A percentile compares a stretch with the other conserved stretches of the same genome.
Conservation (phyloP, 2,329 filamentous ascomycete genomes). For the Trichoderma polysporum region DNA sequence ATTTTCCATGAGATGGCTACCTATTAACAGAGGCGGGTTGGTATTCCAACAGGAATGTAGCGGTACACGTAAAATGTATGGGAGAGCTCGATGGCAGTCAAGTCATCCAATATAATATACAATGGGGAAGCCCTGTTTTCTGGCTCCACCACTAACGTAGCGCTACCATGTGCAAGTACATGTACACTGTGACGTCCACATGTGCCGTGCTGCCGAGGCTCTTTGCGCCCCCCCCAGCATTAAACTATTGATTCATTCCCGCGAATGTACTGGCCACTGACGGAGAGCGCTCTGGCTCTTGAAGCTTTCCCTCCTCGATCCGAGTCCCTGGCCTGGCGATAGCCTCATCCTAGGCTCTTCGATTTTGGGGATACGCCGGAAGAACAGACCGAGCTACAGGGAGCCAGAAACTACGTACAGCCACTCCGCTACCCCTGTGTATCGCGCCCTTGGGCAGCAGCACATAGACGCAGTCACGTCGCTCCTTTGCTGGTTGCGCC, state of each 20-base stretch:
- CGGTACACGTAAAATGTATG: neutral
- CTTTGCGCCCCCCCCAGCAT: neutral
- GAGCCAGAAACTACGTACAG: neutral
- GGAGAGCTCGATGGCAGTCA: neutral
- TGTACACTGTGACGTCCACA: neutral
- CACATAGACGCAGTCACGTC: neutral
- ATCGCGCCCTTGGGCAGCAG: neutral
- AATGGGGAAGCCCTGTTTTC: neutral
- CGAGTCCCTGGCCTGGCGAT: neutral
- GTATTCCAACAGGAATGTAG: no score
- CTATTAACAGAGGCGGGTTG: no score
- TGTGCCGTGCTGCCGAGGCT: constrained; percentile 17
- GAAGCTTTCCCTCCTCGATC: neutral
- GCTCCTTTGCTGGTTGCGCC: neutral
- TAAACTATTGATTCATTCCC: neutral
- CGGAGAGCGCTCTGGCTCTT: constrained; percentile 3
- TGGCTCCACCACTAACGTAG: neutral
- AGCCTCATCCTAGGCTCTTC: constrained; percentile 1
- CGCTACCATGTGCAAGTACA: neutral
- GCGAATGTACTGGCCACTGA: neutral
- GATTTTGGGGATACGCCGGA: neutral
- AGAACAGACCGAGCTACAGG: neutral
- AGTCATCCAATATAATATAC: neutral
- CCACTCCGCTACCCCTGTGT: neutral
- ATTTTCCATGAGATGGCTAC: no score